phyloP scores from a whole-genome alignment of 352 stramenopile genomes.

The Phytophthora megakarya region DNA sequence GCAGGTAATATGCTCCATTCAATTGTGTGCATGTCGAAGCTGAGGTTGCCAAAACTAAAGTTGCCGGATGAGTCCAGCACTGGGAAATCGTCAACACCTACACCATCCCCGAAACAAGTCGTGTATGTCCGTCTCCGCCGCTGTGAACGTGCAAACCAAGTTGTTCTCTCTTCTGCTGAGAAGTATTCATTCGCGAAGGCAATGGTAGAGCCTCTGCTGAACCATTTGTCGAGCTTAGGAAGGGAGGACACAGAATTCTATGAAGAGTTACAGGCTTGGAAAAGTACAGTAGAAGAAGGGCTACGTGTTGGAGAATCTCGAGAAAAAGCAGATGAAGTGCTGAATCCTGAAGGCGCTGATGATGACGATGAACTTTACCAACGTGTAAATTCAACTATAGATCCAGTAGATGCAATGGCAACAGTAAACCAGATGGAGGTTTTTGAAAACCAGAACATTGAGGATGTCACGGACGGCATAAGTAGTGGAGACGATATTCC shows the following conservation, averaged over 20 bases:
- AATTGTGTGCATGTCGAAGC: slow-evolving; percentile 11
- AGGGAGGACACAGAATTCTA: slow-evolving; percentile 14
- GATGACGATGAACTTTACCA: too few species aligned
- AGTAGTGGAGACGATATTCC: too few species aligned
- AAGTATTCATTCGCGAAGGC: slow-evolving; percentile 20
- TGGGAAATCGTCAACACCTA: too few species aligned
- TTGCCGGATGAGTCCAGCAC: slow-evolving; percentile 3
- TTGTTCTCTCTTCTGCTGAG: slow-evolving; percentile 9
- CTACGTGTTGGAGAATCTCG: too few species aligned
- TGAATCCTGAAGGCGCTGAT: too few species aligned
- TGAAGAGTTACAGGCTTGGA: slow-evolving; percentile 5
- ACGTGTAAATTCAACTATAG: too few species aligned
- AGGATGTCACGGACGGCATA: too few species aligned
- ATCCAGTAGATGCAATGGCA: too few species aligned
- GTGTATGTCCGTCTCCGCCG: slow-evolving; percentile 10
- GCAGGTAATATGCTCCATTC: background rate
- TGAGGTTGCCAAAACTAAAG: slow-evolving; percentile 19
- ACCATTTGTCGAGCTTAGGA: slow-evolving; percentile 14
- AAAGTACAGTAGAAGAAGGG: slow-evolving; percentile 7
- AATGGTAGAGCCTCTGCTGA: slow-evolving; percentile 12
- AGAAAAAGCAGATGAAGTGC: too few species aligned
- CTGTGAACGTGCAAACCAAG: slow-evolving; percentile 8
- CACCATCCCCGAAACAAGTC: slow-evolving; percentile 4
- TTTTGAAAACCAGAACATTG: too few species aligned
- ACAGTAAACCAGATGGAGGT: too few species aligned